Percentiles rank a stretch among this genome's conserved stretches.
These are phyloP conservation scores for Populus alba DNA, from an alignment of 345 rosid species.

Conservation along the genomic window DNA sequence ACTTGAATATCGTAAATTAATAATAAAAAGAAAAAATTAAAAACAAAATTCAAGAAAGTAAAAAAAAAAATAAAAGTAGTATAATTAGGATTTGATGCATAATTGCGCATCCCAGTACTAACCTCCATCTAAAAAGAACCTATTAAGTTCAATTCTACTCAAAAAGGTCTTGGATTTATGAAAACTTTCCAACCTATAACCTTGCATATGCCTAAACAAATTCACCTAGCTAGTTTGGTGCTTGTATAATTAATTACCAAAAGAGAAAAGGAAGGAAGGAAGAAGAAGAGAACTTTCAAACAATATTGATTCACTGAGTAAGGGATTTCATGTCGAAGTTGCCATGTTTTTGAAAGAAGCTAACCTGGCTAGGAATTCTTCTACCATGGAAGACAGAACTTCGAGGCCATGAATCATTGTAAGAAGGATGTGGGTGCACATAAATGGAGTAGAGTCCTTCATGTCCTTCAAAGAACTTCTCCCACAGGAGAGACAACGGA, in stretches of 20 bases:
- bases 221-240: too few species aligned
- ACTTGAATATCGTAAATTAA: too few species aligned
- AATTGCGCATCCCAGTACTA: too few species aligned
- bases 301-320: too few species aligned
- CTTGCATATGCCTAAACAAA: too few species aligned
- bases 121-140: too few species aligned
- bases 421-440: slow-evolving; percentile 8
- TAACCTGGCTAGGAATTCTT: slow-evolving; percentile 23
- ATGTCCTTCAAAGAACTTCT: slow-evolving; percentile 20
- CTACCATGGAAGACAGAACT: slow-evolving; percentile 14
- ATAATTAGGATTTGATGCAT: neutral
- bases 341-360: neutral
- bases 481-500: slow-evolving; percentile 23
- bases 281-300: neutral
- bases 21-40: too few species aligned
- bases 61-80: neutral
- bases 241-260: too few species aligned
- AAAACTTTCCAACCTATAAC: too few species aligned
- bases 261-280: too few species aligned
- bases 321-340: neutral
- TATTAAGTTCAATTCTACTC: neutral
- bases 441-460: slow-evolving; percentile 14
- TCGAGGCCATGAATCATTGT: slow-evolving; percentile 2
- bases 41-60: too few species aligned
- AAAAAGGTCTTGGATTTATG: too few species aligned